A percentile compares a stretch with the other conserved stretches of the same genome.
These are phyloP conservation scores for Styphnolobium japonicum DNA, from an alignment of 306 rosid species.

Conservation along the genomic window DNA sequence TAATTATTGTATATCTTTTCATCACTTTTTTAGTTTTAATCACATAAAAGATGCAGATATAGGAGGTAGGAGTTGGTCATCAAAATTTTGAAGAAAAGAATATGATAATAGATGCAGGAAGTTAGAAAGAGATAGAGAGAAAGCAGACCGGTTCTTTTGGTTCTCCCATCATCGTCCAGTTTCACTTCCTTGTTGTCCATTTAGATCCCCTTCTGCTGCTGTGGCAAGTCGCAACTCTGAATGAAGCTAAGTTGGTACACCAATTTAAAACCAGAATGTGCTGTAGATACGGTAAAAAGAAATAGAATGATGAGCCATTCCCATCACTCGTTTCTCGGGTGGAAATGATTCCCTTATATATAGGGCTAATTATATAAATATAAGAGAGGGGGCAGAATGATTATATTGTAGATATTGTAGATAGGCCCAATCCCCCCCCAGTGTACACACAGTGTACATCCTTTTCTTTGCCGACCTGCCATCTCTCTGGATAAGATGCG, in stretches of 20 bases:
- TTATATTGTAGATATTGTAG: no score
- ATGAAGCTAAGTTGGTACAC: no score
- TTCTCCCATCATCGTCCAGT: constrained; percentile 29
- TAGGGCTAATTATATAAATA: no score
- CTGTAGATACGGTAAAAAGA: no score
- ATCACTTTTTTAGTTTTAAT: background rate
- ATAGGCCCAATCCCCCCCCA: no score
- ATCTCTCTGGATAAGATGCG: no score
- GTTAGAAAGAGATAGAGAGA: background rate
- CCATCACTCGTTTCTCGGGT: no score
- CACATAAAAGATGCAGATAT: background rate
- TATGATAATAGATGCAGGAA: background rate
- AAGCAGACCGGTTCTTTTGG: constrained; percentile 25
- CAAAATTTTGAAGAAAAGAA: background rate
- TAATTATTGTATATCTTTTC: background rate
- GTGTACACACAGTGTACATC: no score
- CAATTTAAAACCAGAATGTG: background rate
- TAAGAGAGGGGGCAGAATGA: no score
- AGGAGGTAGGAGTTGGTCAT: background rate
- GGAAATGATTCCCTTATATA: no score
- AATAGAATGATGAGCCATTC: no score
- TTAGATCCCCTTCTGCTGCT: background rate
- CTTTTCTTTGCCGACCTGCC: no score
- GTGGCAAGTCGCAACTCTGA: background rate
- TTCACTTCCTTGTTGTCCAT: constrained; percentile 2